These are phyloP conservation scores for Globisporangium ultimum DNA, from an alignment of 352 stramenopile species.

Conservation along the genomic window DNA sequence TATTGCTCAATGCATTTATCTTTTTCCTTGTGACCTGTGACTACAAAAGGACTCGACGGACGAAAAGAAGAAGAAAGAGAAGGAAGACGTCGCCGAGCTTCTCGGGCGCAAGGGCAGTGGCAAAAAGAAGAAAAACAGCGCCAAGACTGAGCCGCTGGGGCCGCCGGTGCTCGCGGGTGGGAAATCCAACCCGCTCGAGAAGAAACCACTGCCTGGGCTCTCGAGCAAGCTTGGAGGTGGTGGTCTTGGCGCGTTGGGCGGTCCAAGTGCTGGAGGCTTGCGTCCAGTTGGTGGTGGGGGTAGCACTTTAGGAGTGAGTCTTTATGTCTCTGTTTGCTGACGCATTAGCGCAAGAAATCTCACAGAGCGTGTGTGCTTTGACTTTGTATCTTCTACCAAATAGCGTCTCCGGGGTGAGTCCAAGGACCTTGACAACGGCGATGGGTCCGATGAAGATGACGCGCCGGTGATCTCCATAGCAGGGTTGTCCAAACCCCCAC, in stretches of 20 bases:
- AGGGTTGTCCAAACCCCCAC: constrained; percentile 50
- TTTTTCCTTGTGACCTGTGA: too few species aligned
- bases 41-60: constrained; percentile 44
- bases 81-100: constrained; percentile 79
- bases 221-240: constrained; percentile 28
- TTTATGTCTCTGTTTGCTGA: neutral
- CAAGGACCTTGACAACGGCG: constrained; percentile 34
- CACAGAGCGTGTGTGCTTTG: neutral
- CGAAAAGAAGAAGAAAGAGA: constrained; percentile 76
- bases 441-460: constrained; percentile 17
- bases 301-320: constrained; percentile 45
- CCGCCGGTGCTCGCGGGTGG: constrained; percentile 26
- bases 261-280: constrained; percentile 24
- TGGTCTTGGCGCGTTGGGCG: constrained; percentile 21
- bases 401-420: constrained; percentile 26
- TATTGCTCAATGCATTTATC: too few species aligned
- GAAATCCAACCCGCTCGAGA: constrained; percentile 49
- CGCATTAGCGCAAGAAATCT: neutral
- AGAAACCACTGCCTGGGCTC: constrained; percentile 64
- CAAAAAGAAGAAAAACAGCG: constrained; percentile 59
- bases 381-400: neutral
- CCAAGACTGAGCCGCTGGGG: constrained; percentile 30
- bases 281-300: constrained; percentile 36
- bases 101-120: constrained; percentile 47
- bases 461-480: constrained; percentile 4